Conservation (phyloP, 1,284 basidiomycete genomes). For the Caloboletus firmus region DNA sequence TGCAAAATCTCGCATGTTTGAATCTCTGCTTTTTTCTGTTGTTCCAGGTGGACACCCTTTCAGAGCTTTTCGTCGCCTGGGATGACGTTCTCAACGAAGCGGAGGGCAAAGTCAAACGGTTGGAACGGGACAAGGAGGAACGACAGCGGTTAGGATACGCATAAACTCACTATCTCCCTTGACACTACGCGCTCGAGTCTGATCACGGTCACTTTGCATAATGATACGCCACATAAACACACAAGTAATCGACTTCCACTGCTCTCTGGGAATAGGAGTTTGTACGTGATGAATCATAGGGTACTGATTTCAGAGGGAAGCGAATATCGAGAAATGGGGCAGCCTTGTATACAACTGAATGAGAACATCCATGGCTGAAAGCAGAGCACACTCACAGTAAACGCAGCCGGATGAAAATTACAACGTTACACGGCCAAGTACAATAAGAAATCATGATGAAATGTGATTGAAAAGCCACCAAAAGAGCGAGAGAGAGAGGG, state of each 20-base stretch:
- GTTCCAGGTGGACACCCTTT: slow-evolving; percentile 67
- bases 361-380: slow-evolving; percentile 14
- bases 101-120: slow-evolving; percentile 52
- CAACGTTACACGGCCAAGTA: slow-evolving; percentile 25
- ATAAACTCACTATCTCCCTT: slow-evolving; percentile 17
- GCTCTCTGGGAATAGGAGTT: slow-evolving; percentile 6
- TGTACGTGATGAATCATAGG: slow-evolving; percentile 8
- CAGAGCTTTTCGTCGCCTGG: slow-evolving; percentile 79
- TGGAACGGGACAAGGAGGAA: slow-evolving; percentile 62
- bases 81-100: slow-evolving; percentile 66
- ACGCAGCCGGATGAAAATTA: slow-evolving; percentile 22
- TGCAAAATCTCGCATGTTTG: not conserved
- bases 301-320: slow-evolving; percentile 13
- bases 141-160: slow-evolving; percentile 54
- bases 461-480: slow-evolving; percentile 1
- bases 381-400: slow-evolving; percentile 12
- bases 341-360: slow-evolving; percentile 21
- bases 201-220: slow-evolving; percentile 3
- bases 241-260: slow-evolving; percentile 19
- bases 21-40: not conserved
- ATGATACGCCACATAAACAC: slow-evolving; percentile 21
- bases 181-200: not conserved
- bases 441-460: slow-evolving; percentile 16
- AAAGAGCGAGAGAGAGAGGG: slow-evolving; percentile 6
- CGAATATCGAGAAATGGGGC: slow-evolving; percentile 16